Conservation (phyloP, 148 eudicot species). For the Linanthus parryae region DNA sequence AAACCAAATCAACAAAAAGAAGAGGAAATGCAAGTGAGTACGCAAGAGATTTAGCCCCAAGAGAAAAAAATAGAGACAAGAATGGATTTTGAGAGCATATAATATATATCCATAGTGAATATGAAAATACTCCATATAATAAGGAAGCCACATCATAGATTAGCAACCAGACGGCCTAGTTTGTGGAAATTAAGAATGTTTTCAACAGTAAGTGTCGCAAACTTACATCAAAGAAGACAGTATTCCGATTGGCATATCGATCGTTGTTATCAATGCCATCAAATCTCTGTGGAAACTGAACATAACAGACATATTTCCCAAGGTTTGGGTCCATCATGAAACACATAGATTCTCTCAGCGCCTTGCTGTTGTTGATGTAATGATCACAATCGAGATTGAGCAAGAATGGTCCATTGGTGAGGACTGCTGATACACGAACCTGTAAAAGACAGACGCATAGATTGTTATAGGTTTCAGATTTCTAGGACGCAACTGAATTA, state of each 20-base stretch:
- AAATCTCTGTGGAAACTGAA: constrained; percentile 90
- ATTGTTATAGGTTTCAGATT: not conserved
- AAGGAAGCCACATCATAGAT: no score
- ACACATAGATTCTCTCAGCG: constrained; percentile 83
- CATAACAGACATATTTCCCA: constrained; percentile 84
- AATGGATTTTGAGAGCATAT: constrained; percentile 2
- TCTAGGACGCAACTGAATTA: no score
- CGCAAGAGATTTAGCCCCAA: not conserved
- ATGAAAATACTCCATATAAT: no score
- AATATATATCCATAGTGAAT: no score
- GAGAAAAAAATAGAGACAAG: not conserved
- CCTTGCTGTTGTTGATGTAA: constrained; percentile 85
- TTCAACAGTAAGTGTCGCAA: no score
- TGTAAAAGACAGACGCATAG: constrained; percentile 23
- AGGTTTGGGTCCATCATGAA: constrained; percentile 90
- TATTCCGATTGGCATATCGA: constrained; percentile 89
- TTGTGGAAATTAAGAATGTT: no score
- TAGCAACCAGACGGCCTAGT: no score
- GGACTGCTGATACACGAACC: constrained; percentile 91
- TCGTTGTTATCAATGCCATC: constrained; percentile 84
- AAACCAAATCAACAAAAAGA: constrained; percentile 1
- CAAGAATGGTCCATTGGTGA: constrained; percentile 84
- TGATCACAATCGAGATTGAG: constrained; percentile 97
- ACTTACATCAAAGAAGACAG: constrained; percentile 92
- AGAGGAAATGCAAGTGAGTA: not conserved